These are phyloP conservation scores for Thymus quinquecostatus DNA, from an alignment of 257 asterid species.

Conservation along the genomic window DNA sequence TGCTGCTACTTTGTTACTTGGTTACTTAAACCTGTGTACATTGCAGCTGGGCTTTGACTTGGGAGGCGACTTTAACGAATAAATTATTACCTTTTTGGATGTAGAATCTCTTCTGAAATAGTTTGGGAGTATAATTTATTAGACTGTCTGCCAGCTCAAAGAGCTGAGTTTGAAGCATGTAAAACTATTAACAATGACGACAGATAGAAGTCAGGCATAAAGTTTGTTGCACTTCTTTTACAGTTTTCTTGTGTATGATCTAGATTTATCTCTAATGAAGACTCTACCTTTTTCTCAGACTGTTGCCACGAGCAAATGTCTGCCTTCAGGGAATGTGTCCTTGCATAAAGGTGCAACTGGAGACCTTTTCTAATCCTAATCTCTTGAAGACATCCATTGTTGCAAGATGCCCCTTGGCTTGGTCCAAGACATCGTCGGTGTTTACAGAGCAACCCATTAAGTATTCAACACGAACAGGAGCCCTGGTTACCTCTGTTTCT, in stretches of 20 bases:
- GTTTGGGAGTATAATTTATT: neutral
- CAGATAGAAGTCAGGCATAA: neutral
- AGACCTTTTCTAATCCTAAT: conserved; percentile 45
- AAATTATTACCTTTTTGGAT: conserved; percentile 3
- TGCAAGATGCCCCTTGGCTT: conserved; percentile 47
- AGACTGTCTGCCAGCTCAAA: conserved; percentile 3
- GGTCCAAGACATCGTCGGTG: conserved; percentile 47
- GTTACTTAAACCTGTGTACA: neutral
- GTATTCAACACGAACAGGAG: conserved; percentile 47
- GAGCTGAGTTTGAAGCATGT: conserved; percentile 15
- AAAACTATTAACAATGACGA: conserved; percentile 14
- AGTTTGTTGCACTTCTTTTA: conserved; percentile 1
- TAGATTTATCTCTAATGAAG: neutral
- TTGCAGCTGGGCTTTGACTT: conserved; percentile 14
- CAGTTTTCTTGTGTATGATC: conserved; percentile 6
- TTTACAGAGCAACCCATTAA: conserved; percentile 34
- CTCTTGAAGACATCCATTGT: conserved; percentile 44
- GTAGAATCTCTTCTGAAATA: neutral
- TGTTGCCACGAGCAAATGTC: conserved; percentile 55
- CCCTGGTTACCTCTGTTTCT: conserved; percentile 64
- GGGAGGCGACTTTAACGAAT: conserved; percentile 11
- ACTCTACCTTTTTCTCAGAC: conserved; percentile 41
- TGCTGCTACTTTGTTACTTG: neutral
- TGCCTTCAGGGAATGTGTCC: conserved; percentile 55
- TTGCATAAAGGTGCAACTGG: conserved; percentile 57